Evolutionary conservation across 1,139 yeast species (phyloP).

Genomic region (Wickerhamomyces sp.): DNA sequence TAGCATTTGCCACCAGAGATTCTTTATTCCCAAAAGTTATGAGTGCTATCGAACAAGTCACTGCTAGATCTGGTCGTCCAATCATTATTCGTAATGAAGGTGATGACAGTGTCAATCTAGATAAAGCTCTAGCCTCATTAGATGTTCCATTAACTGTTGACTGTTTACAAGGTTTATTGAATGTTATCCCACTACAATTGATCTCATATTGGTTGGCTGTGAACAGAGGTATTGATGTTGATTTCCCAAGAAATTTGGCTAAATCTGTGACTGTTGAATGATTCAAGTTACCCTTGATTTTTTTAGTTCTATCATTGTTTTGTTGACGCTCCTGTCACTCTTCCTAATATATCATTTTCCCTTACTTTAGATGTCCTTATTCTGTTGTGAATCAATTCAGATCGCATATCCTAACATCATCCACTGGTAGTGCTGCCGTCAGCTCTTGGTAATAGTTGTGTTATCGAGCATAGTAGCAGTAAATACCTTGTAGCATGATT

Average conservation of each 20-base stretch:
- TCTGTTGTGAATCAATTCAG: too few relatives aligned
- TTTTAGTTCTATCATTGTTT: neutral
- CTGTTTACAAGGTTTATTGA: constrained; percentile 93
- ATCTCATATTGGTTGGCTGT: constrained; percentile 98
- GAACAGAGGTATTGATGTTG: constrained; percentile 93
- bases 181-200: constrained; percentile 91
- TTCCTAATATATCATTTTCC: too few relatives aligned
- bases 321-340: neutral
- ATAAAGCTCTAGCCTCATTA: constrained; percentile 60
- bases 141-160: constrained; percentile 96
- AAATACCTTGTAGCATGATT: too few relatives aligned
- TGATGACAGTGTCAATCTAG: constrained; percentile 54
- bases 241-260: constrained; percentile 98
- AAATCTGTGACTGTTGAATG: constrained; percentile 90
- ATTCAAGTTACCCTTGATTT: neutral
- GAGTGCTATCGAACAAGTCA: constrained; percentile 95
- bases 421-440: too few relatives aligned
- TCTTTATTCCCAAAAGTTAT: constrained; percentile 94
- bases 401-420: too few relatives aligned
- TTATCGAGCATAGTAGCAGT: too few relatives aligned
- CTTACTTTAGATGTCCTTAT: too few relatives aligned
- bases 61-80: constrained; percentile 96
- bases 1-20: constrained; percentile 97
- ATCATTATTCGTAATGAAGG: constrained; percentile 90
- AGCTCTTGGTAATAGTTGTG: too few relatives aligned